Evolutionary conservation across 2,329 filamentous ascomycete genomes (phyloP).

Genomic region (Tolypocladium nubicola): DNA sequence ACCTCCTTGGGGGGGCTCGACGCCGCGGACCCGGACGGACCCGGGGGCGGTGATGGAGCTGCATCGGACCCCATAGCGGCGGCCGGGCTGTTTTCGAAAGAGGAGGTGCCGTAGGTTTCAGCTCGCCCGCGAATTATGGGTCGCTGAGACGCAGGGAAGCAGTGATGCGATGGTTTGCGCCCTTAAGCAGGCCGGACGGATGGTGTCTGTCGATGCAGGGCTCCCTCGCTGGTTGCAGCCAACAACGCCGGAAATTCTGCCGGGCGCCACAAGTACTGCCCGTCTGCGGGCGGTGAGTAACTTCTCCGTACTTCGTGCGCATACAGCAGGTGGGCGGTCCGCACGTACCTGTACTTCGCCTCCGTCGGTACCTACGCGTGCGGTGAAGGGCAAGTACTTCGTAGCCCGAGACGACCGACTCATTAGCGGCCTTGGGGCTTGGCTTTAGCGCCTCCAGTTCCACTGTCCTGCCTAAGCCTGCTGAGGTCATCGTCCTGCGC

Average conservation of each 20-base stretch:
- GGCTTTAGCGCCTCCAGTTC: not conserved
- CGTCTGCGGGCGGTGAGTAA: not conserved
- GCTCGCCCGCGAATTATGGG: not conserved
- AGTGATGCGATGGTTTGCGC: not conserved
- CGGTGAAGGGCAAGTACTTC: not conserved
- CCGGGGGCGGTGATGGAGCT: constrained; percentile 8
- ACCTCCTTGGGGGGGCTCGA: constrained; percentile 21
- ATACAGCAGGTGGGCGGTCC: no score
- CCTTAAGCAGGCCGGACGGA: not conserved
- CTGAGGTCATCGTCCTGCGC: not conserved
- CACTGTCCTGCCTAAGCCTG: not conserved
- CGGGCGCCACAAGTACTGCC: not conserved
- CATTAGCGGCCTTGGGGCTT: not conserved
- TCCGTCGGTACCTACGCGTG: no score
- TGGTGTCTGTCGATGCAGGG: not conserved
- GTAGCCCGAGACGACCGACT: not conserved
- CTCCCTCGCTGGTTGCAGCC: not conserved
- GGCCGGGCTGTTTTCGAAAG: not conserved
- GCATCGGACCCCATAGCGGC: constrained; percentile 3
- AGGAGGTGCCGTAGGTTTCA: not conserved
- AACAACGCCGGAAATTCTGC: not conserved
- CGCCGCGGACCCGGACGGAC: constrained; percentile 2
- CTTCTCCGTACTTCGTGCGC: not conserved
- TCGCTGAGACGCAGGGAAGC: not conserved
- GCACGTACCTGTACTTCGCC: no score